Evolutionary conservation across 2,329 filamentous ascomycete species (phyloP), one percentile per base, ranked within the genome.

Genomic region (Magnaporthiopsis incrustans): DNA sequence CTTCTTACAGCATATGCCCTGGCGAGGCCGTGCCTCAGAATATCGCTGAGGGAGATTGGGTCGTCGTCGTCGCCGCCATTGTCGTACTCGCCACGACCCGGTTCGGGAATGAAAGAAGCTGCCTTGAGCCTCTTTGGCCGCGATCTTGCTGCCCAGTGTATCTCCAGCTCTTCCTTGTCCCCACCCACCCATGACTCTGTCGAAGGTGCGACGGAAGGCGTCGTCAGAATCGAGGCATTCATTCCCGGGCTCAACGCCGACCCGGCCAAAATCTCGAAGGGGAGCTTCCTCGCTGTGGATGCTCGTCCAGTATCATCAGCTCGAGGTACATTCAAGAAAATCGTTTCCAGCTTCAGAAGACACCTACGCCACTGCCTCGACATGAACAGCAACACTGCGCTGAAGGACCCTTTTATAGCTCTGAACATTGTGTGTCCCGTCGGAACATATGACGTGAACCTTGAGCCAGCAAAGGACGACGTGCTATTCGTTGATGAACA

Each of bases 401-500:
- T 78, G 27, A 79, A 78, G 25, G 81, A 84, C 62, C 81, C 82
- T 0, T 92, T 92, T 70, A 73, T 92, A 57, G 80, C 80, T 57
- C 73, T 93, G 53, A 82, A 86, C 64, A 85, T 93, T 35, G 72
- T 72, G 18, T 92, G 89, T 69, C 81, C 85, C 0, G 71, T 77
- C 1, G 80, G 81, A 33, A 86, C 79, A 65, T 93, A 93, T 69
- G 90, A 93, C 73, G 78, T 82, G 1, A 93, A 92, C 68, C 74
- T 92, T 7, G 86, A 91, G 66, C 84, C 89, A 4, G 78, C 85
- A 4, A 93, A 93, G 71, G 85, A 91, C 64, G 85, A 91, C 69
- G 81, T 93, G 2, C 70, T 91, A 0, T 92, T 93, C 70, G 78
- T 77, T 5, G 77, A 90, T 62, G 82, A 87, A 66, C 60, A 73